Conservation (phyloP, 768 basidiomycete species). For the Pleurotus ostreatus region DNA sequence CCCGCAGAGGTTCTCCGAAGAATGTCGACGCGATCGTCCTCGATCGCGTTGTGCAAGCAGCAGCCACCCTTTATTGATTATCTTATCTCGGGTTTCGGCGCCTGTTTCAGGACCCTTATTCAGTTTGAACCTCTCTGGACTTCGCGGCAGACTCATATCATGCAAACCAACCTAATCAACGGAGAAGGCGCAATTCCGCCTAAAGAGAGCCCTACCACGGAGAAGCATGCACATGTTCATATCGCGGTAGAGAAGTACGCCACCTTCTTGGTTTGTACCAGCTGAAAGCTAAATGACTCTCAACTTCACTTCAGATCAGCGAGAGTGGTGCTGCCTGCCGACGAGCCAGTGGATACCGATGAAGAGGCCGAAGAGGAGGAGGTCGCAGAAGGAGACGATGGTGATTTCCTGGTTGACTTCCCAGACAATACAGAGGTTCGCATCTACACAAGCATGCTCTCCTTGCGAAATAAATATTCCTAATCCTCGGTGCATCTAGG, state of each 20-base stretch:
- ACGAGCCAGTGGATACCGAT: conserved; percentile 17
- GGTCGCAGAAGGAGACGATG: conserved; percentile 44
- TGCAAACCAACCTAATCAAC: too few relatives aligned
- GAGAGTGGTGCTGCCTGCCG: conserved; percentile 14
- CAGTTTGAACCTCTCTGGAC: too few relatives aligned
- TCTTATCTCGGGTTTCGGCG: too few relatives aligned
- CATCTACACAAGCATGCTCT: not conserved
- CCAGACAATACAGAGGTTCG: conserved; percentile 84
- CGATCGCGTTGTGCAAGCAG: too few relatives aligned
- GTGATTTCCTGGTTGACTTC: conserved; percentile 70
- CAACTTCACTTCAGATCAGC: conserved; percentile 1
- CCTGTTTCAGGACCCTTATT: too few relatives aligned
- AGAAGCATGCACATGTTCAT: not conserved
- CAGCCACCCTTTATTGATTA: too few relatives aligned
- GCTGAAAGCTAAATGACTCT: conserved; percentile 19
- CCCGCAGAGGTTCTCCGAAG: too few relatives aligned
- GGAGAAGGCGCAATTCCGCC: too few relatives aligned
- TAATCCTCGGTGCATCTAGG: conserved; percentile 39
- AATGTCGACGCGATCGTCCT: too few relatives aligned
- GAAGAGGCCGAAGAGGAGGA: conserved; percentile 39
- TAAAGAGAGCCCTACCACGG: too few relatives aligned
- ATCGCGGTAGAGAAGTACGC: not conserved
- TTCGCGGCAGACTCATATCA: too few relatives aligned
- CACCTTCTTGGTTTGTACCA: conserved; percentile 13
- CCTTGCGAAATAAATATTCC: not conserved